Conservation (phyloP, 176 grass and related monocot species). For the Carex scoparia region DNA sequence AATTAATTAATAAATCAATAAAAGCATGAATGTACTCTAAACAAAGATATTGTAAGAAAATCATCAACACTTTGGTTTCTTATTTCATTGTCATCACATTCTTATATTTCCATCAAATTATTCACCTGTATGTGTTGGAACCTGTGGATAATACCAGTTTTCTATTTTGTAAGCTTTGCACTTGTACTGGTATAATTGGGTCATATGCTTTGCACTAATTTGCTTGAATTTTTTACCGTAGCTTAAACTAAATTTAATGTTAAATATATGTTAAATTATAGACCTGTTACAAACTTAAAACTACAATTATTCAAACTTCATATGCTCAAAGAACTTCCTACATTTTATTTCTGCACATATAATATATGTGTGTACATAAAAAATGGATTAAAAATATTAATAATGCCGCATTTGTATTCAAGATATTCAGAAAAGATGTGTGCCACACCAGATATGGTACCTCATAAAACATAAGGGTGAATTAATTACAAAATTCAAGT, state of each 20-base stretch:
- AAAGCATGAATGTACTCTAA: neutral
- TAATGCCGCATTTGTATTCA: neutral
- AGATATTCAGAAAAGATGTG: neutral
- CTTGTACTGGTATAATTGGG: neutral
- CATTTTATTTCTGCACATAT: no score
- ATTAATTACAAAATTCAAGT: neutral
- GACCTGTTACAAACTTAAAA: no score
- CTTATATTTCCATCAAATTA: neutral
- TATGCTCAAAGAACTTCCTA: no score
- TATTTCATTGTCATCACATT: neutral
- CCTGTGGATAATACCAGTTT: neutral
- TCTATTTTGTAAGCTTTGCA: neutral
- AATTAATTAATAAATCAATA: neutral
- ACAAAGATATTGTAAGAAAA: no score
- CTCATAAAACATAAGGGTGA: neutral
- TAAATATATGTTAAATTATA: neutral
- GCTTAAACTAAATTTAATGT: neutral
- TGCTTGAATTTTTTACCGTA: neutral
- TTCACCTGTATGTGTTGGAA: neutral
- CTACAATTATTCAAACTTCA: no score
- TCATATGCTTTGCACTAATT: neutral
- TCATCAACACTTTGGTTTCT: neutral
- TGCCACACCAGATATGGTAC: neutral
- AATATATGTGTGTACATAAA: no score
- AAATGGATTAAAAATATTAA: no score